Base-by-base conservation (phyloP, 176 grass and related monocot species). In the Phragmites australis region DNA sequence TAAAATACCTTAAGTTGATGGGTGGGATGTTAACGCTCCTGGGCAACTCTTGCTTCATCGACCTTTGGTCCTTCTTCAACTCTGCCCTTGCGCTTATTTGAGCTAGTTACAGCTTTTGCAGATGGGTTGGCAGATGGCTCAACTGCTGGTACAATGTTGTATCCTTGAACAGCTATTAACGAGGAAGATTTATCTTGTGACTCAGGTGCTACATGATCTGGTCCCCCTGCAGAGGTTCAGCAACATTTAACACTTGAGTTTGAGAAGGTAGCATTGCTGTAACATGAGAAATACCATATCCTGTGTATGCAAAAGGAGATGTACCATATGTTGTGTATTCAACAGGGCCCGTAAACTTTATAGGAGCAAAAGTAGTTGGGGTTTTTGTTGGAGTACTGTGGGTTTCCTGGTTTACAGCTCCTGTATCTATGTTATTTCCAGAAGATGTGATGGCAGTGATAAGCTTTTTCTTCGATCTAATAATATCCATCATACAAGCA, bases 401-500 rank as follows among this genome's bases (percentile, higher is more conserved):
- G 39, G 30, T 34, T 67, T 83, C 60, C 48, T 75, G 71, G 46
- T 27, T 30, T 57, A 54, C 48, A 61, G 23, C 47, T 42, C 16
- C 76, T 65, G 60, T 79, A 74, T 22, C 50, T 69, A 65, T 40
- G 32, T 48, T 68, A 8, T 43, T 76, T 42, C 25, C 29, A 77
- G 41, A 68, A 27, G 82, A 73, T 57, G 11, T 21, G 25, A 55
- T 25, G 12, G 74, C 75, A 62, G 57, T 68, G 54, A 83, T 79
- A 32, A 88, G 47, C 9, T 66, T 64, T 51, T 75, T 83, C 78
- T 93, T 93, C 1, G 82, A 88, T 80, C 67, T 82, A 58, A 90
- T 47, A 65, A 93, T 93, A 39, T 64, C 44, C 29, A 43, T 15
- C 84, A 93, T 88, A 56, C 58, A 39, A 55, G 23, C 63, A 12